phyloP scores from a whole-genome alignment of 305 asterid species.

The Plantago coronopus region DNA sequence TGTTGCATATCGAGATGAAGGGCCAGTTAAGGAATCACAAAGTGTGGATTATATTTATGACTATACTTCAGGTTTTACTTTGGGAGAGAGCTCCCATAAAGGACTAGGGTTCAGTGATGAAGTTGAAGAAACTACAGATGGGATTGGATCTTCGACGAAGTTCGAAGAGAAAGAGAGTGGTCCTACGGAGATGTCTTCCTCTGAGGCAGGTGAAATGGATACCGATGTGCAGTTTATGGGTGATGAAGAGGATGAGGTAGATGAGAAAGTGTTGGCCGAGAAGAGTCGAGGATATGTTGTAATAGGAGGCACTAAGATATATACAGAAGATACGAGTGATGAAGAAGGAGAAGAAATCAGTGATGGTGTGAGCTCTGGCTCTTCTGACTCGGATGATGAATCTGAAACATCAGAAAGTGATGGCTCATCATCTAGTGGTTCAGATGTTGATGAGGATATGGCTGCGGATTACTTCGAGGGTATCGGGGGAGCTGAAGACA shows the following conservation, averaged over 20 bases:
- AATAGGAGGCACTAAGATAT: conserved; percentile 74
- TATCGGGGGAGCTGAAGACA: conserved; percentile 49
- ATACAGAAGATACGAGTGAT: conserved; percentile 60
- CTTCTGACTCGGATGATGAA: conserved; percentile 50
- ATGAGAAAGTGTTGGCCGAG: conserved; percentile 30
- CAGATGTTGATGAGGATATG: conserved; percentile 77
- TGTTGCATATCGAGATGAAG: conserved; percentile 58
- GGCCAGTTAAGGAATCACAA: conserved; percentile 35
- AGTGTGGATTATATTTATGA: conserved; percentile 49
- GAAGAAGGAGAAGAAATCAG: conserved; percentile 35
- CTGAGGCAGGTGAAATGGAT: conserved; percentile 41
- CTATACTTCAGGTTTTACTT: conserved; percentile 50
- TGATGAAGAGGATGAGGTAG: conserved; percentile 28
- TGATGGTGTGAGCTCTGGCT: conserved; percentile 49
- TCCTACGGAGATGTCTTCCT: conserved; percentile 34
- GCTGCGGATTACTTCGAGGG: conserved; percentile 88
- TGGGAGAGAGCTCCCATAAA: conserved; percentile 58
- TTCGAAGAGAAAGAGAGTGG: conserved; percentile 46
- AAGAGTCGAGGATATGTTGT: conserved; percentile 56
- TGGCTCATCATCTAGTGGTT: conserved; percentile 48
- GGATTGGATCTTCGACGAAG: conserved; percentile 38
- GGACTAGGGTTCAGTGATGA: conserved; percentile 71
- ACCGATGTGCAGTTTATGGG: conserved; percentile 25
- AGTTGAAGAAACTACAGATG: conserved; percentile 37
- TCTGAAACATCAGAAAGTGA: conserved; percentile 48